Evolutionary conservation across 805 yeast species (phyloP).

Genomic region (Yarrowia bubula): DNA sequence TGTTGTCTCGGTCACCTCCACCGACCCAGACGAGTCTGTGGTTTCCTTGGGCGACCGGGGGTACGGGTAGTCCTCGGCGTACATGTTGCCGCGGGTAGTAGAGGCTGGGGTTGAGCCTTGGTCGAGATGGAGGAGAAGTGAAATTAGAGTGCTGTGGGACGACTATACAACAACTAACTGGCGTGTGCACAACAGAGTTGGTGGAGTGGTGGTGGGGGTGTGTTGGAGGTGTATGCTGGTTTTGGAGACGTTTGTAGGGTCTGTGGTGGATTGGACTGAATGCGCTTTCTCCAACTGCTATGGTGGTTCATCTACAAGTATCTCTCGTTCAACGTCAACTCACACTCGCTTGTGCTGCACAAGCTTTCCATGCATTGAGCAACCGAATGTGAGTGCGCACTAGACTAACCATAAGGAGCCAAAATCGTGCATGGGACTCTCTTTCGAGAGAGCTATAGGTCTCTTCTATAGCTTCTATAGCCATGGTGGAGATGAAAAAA

Average conservation of each 20-base stretch:
- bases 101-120: background rate
- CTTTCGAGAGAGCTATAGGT: background rate
- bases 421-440: background rate
- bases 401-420: slow-evolving; percentile 18
- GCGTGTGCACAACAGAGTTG: slow-evolving; percentile 24
- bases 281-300: too few species aligned
- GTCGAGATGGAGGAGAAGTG: background rate
- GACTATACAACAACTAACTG: too few species aligned
- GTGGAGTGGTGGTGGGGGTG: background rate
- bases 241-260: background rate
- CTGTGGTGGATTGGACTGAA: too few species aligned
- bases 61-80: slow-evolving; percentile 18
- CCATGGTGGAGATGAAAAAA: too few species aligned
- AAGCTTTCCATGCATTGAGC: slow-evolving; percentile 23
- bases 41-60: slow-evolving; percentile 19
- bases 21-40: slow-evolving; percentile 19
- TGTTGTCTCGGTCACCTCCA: background rate
- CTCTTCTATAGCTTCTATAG: background rate
- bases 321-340: too few species aligned
- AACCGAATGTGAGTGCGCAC: slow-evolving; percentile 22
- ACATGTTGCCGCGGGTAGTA: slow-evolving; percentile 8
- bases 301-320: too few species aligned
- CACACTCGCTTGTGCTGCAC: slow-evolving; percentile 6
- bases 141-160: slow-evolving; percentile 13
- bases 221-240: background rate